Base-by-base conservation (phyloP, 2,329 filamentous ascomycete genomes). In the Ascocoryne sarcoides region DNA sequence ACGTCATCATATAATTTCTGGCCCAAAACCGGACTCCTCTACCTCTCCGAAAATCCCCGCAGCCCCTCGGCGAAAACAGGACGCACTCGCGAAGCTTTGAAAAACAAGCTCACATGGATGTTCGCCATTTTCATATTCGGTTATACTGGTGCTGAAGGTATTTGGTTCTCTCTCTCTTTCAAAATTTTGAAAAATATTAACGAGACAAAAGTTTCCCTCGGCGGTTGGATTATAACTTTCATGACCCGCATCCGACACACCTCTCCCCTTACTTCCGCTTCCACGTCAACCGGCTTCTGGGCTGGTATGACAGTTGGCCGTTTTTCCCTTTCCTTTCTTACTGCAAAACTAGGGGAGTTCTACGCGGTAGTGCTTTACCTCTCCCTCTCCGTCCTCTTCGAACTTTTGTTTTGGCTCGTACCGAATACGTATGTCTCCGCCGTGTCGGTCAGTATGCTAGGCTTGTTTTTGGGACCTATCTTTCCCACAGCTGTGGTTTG, bases 191-290 rank as follows among this genome's bases (percentile, higher is more conserved):
- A n/a, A n/a, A n/a, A n/a, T n/a, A n/a, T n/a, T n/a, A n/a, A n/a
- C n/a, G n/a, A n/a, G n/a, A n/a, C n/a, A 18, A 10, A 17, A 54
- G 82, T 87, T 44, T 77, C 76, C 1, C 65, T 88, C 2, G 81
- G 82, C 15, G 85, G 85, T 12, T 92, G 85, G 85, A 81, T 93
- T 47, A 80, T 86, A 36, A 81, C 80, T 1, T 93, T 94, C 58
- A 93, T 94, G 84, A 76, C 89, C n/a, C 68, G 74, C 15, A 79
- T 88, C 17, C 75, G 88, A 10, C 61, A 80, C 28, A 84, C 79
- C 3, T 71, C 68, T 17, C 66, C 76, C 0, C 90, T 92, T 54
- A 70, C 78, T 2, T 79, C 82, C 23, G 86, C 86, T 2, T 76
- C 92, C 64, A 78, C 76, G 0, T 80, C 79, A 0, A 90, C 84